Conservation (phyloP, 2,329 filamentous ascomycete species). For the Arthrobotrys pseudoclavata region DNA sequence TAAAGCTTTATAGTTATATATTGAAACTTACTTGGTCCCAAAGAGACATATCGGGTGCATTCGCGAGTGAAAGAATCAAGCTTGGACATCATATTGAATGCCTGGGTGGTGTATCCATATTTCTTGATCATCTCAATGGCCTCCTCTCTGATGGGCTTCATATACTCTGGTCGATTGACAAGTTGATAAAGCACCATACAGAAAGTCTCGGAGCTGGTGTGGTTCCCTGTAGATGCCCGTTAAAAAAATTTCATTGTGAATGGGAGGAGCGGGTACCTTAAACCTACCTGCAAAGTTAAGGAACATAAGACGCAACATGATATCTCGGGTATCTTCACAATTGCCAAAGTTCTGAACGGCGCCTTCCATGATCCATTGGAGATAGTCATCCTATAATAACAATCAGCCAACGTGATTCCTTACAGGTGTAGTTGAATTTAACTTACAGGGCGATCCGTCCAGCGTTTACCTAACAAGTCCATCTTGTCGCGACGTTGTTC, state of each 20-base stretch:
- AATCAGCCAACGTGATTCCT: background rate
- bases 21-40: slow-evolving; percentile 48
- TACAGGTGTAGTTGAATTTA: background rate
- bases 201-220: slow-evolving; percentile 52
- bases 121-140: slow-evolving; percentile 55
- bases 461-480: slow-evolving; percentile 52
- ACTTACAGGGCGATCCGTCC: slow-evolving; percentile 50
- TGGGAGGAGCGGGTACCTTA: background rate
- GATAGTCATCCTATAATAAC: slow-evolving; percentile 46
- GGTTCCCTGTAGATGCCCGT: slow-evolving; percentile 35
- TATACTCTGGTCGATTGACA: slow-evolving; percentile 54
- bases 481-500: slow-evolving; percentile 52
- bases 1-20: background rate
- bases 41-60: slow-evolving; percentile 54
- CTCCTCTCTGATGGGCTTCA: slow-evolving; percentile 43
- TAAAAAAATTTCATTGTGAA: slow-evolving; percentile 1
- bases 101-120: slow-evolving; percentile 52
- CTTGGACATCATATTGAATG: slow-evolving; percentile 59
- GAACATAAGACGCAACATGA: slow-evolving; percentile 60
- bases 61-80: slow-evolving; percentile 57
- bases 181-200: slow-evolving; percentile 55
- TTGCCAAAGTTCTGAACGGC: slow-evolving; percentile 48
- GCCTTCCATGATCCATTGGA: slow-evolving; percentile 59
- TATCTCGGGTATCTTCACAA: slow-evolving; percentile 43
- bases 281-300: slow-evolving; percentile 53